A percentile compares a stretch with the other conserved stretches of the same genome.
Conservation (phyloP, 2,329 filamentous ascomycete genomes). For the Pyricularia grisea region DNA sequence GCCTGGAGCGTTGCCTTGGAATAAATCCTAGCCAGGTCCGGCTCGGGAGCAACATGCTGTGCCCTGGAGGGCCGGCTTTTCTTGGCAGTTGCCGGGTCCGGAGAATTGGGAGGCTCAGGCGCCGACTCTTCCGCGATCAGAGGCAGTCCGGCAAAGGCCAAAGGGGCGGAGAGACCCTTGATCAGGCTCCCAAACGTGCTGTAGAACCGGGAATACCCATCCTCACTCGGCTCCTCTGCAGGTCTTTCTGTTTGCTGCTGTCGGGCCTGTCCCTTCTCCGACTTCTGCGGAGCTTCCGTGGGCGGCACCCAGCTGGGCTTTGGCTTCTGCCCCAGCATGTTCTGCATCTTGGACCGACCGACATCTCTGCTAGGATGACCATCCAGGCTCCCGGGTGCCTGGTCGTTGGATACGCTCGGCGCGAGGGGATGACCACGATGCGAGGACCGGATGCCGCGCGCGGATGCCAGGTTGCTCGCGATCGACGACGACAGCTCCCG, state of each 20-base stretch:
- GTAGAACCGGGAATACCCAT: conserved; percentile 86
- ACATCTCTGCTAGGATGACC: conserved; percentile 37
- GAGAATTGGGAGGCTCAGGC: conserved; percentile 20
- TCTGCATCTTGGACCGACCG: conserved; percentile 44
- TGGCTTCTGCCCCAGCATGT: conserved; percentile 41
- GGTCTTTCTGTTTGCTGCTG: background rate
- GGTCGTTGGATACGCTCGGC: conserved; percentile 65
- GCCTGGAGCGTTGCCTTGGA: conserved; percentile 78
- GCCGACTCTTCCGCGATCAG: conserved; percentile 47
- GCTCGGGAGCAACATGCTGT: conserved; percentile 36
- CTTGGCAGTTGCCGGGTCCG: conserved; percentile 28
- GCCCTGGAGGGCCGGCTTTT: conserved; percentile 19
- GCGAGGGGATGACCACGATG: conserved; percentile 59
- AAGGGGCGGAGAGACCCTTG: conserved; percentile 76
- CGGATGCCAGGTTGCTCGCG: conserved; percentile 78
- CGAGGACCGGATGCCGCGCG: conserved; percentile 64
- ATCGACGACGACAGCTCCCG: conserved; percentile 75
- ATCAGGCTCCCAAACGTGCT: conserved; percentile 83
- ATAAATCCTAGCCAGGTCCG: conserved; percentile 75
- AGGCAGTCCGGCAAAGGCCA: conserved; percentile 89
- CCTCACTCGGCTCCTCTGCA: conserved; percentile 41
- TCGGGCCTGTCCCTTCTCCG: conserved; percentile 7
- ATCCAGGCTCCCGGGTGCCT: conserved; percentile 61
- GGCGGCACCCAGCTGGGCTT: conserved; percentile 43
- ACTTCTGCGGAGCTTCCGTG: conserved; percentile 13